Conservation (phyloP, 352 stramenopile species). For the Globisporangium canariense region DNA sequence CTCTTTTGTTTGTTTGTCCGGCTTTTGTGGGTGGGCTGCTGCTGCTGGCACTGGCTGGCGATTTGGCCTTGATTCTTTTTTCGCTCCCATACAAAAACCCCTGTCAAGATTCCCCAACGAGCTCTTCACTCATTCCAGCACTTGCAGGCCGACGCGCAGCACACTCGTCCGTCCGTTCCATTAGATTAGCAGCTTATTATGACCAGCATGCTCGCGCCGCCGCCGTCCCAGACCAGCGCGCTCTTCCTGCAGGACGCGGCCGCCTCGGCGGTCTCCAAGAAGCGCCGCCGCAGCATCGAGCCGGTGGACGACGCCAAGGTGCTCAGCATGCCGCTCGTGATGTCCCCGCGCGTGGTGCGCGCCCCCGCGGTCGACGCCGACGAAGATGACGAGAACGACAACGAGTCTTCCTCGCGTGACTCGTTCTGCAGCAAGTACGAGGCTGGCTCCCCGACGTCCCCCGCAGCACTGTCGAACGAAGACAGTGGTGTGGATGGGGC, state of each 20-base stretch:
- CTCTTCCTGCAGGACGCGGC: conserved; percentile 27
- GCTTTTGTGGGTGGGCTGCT: conserved; percentile 7
- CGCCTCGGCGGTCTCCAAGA: conserved; percentile 35
- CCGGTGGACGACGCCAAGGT: conserved; percentile 53
- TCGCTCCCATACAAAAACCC: conserved; percentile 7
- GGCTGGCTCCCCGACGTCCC: conserved; percentile 12
- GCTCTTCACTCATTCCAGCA: conserved; percentile 12
- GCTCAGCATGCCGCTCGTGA: conserved; percentile 39
- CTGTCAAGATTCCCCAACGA: conserved; percentile 1
- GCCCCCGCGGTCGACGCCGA: conserved; percentile 16
- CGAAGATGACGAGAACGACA: conserved; percentile 16
- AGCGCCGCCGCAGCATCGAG: conserved; percentile 66
- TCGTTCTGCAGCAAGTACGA: conserved; percentile 20
- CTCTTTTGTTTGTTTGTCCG: neutral
- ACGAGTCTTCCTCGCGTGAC: conserved; percentile 6
- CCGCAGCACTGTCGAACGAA: conserved; percentile 18
- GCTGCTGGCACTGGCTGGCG: neutral
- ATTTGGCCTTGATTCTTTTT: conserved; percentile 14
- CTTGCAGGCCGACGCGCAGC: conserved; percentile 6
- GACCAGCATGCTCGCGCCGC: conserved; percentile 50
- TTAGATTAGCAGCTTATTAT: conserved; percentile 4
- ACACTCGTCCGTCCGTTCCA: neutral
- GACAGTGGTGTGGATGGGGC: conserved; percentile 1
- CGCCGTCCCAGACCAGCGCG: conserved; percentile 16
- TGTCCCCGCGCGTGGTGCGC: conserved; percentile 31